Evolutionary conservation across 495 filamentous ascomycete species (phyloP), one percentile per base, ranked within the genome.

Genomic region (Neurospora sp.): DNA sequence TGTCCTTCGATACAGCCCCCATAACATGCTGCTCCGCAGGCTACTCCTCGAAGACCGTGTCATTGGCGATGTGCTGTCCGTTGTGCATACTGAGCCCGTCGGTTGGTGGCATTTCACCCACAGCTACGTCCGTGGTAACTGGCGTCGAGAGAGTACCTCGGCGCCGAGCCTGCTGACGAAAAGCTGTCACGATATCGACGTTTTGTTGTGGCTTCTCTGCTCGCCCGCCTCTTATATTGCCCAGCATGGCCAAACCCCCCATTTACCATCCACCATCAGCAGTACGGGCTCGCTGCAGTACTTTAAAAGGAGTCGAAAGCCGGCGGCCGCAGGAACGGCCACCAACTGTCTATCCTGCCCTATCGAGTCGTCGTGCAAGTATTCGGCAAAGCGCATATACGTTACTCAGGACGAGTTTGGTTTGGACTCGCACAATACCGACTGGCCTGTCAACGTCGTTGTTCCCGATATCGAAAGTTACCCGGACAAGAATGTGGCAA

Each of bases 41-140:
- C 85, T 99, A 4, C 84, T 98, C 4, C 85, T 93, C 4, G 84
- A 90, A 74, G 89, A 95, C 16, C 83, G 85, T 14, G 87, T 88
- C 18, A 90, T 99, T 77, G 96, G 96, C n/a, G 94, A 97, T 39
- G 84, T 97, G 10, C 82, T 97, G 27, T 93, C 90, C 14, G 84
- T 98, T 42, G 92, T 95, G 74, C 96, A 98, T 79, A 93, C 92
- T 1, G 96, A 98, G 81, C 96, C 96, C 0, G 91, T 99, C 1
- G 96, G 96, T 3, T 96, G 91, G 89, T 99, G 93, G 93, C 96
- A 99, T 81, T 99, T 97, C 78, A 84, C 91, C 1, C 96, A 99
- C 82, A 92, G 90, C 76, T 98, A 97, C 76, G 96, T 99, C 31
- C 88, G 92, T 23, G 96, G 96, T 16, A 97, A 98, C 82, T 98